Conservation (phyloP, 2,329 filamentous ascomycete species). For the Cyanodermella asteris region DNA sequence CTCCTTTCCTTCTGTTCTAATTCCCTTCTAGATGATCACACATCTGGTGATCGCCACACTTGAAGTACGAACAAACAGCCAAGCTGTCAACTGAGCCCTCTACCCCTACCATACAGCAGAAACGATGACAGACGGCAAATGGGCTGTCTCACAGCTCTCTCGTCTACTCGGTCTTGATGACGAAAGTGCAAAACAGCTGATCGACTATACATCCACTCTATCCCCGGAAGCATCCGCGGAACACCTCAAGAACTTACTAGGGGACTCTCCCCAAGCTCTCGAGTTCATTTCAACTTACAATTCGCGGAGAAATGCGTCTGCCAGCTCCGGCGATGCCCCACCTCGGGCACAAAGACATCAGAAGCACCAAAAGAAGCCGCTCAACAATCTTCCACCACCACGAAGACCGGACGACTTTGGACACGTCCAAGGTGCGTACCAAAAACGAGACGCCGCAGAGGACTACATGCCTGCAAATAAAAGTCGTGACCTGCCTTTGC, state of each 20-base stretch:
- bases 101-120: background rate
- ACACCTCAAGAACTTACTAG: conserved; percentile 72
- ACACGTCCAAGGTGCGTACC: conserved; percentile 47
- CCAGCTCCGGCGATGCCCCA: conserved; percentile 3
- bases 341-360: conserved; percentile 9
- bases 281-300: conserved; percentile 61
- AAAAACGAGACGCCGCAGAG: conserved; percentile 47
- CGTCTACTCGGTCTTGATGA: conserved; percentile 69
- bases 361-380: conserved; percentile 28
- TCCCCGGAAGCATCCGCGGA: conserved; percentile 57
- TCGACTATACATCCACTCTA: conserved; percentile 60
- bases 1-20: too few relatives aligned
- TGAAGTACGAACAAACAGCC: too few relatives aligned
- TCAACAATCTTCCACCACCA: conserved; percentile 39
- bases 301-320: conserved; percentile 26
- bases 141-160: conserved; percentile 50
- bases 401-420: conserved; percentile 43
- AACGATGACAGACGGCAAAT: conserved; percentile 22
- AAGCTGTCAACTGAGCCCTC: too few relatives aligned
- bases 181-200: conserved; percentile 59
- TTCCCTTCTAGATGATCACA: too few relatives aligned
- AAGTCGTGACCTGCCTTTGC: conserved; percentile 14
- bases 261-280: conserved; percentile 54
- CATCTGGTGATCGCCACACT: too few relatives aligned
- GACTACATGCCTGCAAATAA: conserved; percentile 45